Evolutionary conservation across 2,329 filamentous ascomycete species (phyloP).

Genomic region (Neoascochyta sp.): DNA sequence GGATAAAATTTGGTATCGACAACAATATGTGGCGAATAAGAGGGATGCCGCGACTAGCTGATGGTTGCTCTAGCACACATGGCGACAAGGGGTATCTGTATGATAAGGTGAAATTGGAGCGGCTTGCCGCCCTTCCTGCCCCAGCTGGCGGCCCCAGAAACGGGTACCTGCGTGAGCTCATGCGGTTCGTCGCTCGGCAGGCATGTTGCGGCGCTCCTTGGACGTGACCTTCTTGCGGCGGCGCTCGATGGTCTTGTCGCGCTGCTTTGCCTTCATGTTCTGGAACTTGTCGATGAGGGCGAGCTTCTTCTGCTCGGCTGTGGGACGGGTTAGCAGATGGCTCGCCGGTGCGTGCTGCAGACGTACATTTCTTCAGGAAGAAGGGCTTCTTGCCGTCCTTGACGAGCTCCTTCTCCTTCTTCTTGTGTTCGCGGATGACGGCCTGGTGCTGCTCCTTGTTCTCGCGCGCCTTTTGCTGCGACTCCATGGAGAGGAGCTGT

Average conservation of each 20-base stretch:
- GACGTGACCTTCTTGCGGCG: conserved; percentile 83
- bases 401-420: conserved; percentile 78
- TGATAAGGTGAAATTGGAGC: conserved; percentile 4
- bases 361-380: conserved; percentile 73
- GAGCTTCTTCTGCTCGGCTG: conserved; percentile 81
- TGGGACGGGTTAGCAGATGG: conserved; percentile 12
- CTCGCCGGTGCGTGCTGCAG: background rate
- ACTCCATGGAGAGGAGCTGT: conserved; percentile 73
- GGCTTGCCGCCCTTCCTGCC: conserved; percentile 6
- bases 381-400: conserved; percentile 88
- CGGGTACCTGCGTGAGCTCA: conserved; percentile 15
- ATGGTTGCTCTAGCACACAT: background rate
- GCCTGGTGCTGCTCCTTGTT: conserved; percentile 66
- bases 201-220: conserved; percentile 71
- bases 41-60: too few species aligned
- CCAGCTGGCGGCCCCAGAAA: conserved; percentile 7
- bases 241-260: conserved; percentile 79
- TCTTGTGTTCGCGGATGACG: conserved; percentile 70
- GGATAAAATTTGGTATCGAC: too few species aligned
- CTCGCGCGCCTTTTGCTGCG: conserved; percentile 66
- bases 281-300: conserved; percentile 75
- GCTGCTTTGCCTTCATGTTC: conserved; percentile 78
- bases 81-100: conserved; percentile 7
- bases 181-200: conserved; percentile 36
- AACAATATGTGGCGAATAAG: too few species aligned